Percentiles rank a stretch among this genome's conserved stretches.
phyloP scores from a whole-genome alignment of 176 grass and related monocot genomes.

The Poa pratensis region DNA sequence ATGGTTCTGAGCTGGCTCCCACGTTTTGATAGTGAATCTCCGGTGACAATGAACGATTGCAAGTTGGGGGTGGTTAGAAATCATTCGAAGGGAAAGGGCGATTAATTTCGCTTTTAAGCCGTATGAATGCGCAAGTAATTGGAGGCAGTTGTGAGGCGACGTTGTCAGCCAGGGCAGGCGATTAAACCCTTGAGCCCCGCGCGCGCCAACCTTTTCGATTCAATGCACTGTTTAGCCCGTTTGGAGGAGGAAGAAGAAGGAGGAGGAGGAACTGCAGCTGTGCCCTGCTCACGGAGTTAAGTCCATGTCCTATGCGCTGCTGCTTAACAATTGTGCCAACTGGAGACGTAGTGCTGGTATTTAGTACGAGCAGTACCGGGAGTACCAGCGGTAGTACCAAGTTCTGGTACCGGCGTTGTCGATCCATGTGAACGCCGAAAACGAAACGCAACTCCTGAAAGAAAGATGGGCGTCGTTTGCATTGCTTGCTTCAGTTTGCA shows the following conservation, averaged over 20 bases:
- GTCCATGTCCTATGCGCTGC: slow-evolving; percentile 16
- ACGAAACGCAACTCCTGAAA: not conserved
- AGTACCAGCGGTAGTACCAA: not conserved
- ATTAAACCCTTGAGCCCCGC: slow-evolving; percentile 32
- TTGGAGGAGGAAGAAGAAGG: not conserved
- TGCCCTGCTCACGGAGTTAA: slow-evolving; percentile 37
- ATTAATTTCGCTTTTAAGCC: slow-evolving; percentile 81
- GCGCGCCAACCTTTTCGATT: slow-evolving; percentile 45
- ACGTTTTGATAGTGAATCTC: not conserved
- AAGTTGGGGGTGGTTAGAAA: slow-evolving; percentile 52
- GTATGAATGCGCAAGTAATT: slow-evolving; percentile 93
- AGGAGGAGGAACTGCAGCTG: not conserved
- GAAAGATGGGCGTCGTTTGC: not conserved
- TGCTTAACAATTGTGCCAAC: slow-evolving; percentile 35
- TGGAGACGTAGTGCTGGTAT: slow-evolving; percentile 23
- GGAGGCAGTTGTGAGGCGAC: slow-evolving; percentile 61
- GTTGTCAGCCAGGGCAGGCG: slow-evolving; percentile 43
- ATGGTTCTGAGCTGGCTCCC: not conserved
- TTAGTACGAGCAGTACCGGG: not conserved
- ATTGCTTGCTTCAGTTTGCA: not conserved
- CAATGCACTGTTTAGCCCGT: slow-evolving; percentile 42
- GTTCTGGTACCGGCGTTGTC: not conserved
- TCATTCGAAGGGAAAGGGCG: slow-evolving; percentile 71
- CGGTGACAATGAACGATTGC: not conserved
- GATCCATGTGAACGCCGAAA: not conserved